Percentiles rank a stretch among this genome's conserved stretches.
phyloP scores from a whole-genome alignment of 2,329 filamentous ascomycete species.

The Ophiognomonia clavigignenti-juglandacearum region DNA sequence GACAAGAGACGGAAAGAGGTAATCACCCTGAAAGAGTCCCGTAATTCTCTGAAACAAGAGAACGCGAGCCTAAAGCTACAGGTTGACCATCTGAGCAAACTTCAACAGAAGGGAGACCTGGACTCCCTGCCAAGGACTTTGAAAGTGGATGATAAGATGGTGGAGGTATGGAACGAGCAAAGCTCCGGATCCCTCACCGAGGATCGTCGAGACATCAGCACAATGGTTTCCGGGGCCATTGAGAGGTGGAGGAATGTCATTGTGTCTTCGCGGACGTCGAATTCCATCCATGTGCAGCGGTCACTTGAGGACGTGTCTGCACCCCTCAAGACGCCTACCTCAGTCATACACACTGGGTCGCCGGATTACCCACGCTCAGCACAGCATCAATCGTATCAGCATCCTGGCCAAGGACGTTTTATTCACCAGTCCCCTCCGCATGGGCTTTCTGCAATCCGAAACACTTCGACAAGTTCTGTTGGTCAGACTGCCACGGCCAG shows the following conservation, averaged over 20 bases:
- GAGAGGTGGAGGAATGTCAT: constrained; percentile 60
- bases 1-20: constrained; percentile 52
- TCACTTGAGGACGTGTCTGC: constrained; percentile 34
- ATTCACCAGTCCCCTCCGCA: constrained; percentile 19
- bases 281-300: constrained; percentile 46
- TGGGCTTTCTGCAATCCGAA: too few species aligned
- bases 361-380: constrained; percentile 18
- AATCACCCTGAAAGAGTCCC: constrained; percentile 44
- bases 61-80: constrained; percentile 52
- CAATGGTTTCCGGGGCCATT: constrained; percentile 49
- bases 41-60: constrained; percentile 51
- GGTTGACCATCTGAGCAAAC: constrained; percentile 52
- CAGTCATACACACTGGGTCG: constrained; percentile 20
- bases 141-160: constrained; percentile 43
- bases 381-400: constrained; percentile 15
- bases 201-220: constrained; percentile 49
- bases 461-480: constrained; percentile 3
- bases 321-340: constrained; percentile 17
- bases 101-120: constrained; percentile 58
- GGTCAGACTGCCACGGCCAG: constrained; percentile 5
- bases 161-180: constrained; percentile 42
- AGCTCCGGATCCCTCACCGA: constrained; percentile 42
- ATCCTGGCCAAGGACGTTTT: not conserved
- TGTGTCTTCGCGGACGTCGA: constrained; percentile 39
- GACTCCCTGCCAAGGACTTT: constrained; percentile 47